Percentiles rank a stretch among this genome's conserved stretches.
Conservation (phyloP, 1,139 yeast species). For the Candida sanyaensis region DNA sequence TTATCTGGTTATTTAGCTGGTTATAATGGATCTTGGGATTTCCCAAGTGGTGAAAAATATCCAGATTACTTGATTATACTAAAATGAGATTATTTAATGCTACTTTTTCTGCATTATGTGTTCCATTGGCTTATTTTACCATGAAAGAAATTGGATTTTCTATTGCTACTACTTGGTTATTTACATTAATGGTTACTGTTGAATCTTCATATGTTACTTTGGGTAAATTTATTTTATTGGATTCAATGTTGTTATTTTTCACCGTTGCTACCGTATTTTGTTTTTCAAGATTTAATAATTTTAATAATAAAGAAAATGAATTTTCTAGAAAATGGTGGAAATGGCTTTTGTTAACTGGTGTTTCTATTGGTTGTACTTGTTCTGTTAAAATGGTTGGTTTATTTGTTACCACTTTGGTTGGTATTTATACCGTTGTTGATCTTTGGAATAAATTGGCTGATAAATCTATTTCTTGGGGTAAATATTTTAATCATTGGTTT, state of each 20-base stretch:
- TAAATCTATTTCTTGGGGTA: conserved; percentile 48
- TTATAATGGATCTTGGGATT: conserved; percentile 93
- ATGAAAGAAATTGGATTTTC: conserved; percentile 84
- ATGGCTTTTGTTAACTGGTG: conserved; percentile 82
- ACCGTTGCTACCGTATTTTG: conserved; percentile 82
- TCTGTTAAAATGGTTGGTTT: conserved; percentile 89
- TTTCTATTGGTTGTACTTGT: conserved; percentile 72
- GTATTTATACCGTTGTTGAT: conserved; percentile 74
- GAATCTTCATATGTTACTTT: conserved; percentile 88
- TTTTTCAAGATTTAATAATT: conserved; percentile 76
- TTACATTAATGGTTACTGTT: conserved; percentile 80
- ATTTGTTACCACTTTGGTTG: conserved; percentile 72
- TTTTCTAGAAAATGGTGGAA: conserved; percentile 92
- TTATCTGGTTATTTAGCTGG: conserved; percentile 93
- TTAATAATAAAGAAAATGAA: conserved; percentile 50
- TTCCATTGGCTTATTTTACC: conserved; percentile 92
- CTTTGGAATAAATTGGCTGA: conserved; percentile 71
- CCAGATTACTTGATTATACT: conserved; percentile 88
- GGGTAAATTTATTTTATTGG: conserved; percentile 89
- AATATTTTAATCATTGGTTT: conserved; percentile 62
- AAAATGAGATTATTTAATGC: conserved; percentile 96
- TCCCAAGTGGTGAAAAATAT: conserved; percentile 82
- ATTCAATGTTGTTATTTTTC: conserved; percentile 93
- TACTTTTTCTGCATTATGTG: conserved; percentile 83
- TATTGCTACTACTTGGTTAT: conserved; percentile 82